Evolutionary conservation across 768 basidiomycete genomes (phyloP).

Genomic region (Calocybe indica): DNA sequence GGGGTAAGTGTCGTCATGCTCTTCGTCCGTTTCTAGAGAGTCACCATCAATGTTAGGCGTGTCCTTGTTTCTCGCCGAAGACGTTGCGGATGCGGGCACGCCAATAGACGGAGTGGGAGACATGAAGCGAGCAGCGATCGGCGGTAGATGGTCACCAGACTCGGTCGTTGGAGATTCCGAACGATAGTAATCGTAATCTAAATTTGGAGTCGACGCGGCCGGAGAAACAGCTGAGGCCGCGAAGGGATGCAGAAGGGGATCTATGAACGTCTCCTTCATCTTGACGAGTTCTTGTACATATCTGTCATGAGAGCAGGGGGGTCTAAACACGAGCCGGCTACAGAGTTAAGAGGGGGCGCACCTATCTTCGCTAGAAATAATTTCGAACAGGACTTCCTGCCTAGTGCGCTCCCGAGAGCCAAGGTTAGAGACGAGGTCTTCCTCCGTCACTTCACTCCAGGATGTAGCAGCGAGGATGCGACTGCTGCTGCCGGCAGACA

Average conservation of each 20-base stretch:
- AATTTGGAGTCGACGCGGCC: slow-evolving; percentile 47
- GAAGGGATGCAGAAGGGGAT: slow-evolving; percentile 83
- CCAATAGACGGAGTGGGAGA: slow-evolving; percentile 53
- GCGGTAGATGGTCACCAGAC: slow-evolving; percentile 68
- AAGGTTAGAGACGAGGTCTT: slow-evolving; percentile 87
- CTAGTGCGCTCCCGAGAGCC: slow-evolving; percentile 92
- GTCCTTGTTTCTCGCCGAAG: slow-evolving; percentile 44
- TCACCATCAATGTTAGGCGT: slow-evolving; percentile 68
- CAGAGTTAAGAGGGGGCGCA: slow-evolving; percentile 25
- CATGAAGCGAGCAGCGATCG: slow-evolving; percentile 91
- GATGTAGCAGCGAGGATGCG: slow-evolving; percentile 73
- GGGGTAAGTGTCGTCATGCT: slow-evolving; percentile 56
- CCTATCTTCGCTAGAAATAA: slow-evolving; percentile 95
- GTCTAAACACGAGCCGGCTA: slow-evolving; percentile 1
- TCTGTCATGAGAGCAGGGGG: slow-evolving; percentile 37
- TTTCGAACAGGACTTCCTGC: slow-evolving; percentile 96
- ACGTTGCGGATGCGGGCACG: slow-evolving; percentile 19
- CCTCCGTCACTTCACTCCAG: slow-evolving; percentile 94
- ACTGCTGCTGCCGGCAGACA: slow-evolving; percentile 60
- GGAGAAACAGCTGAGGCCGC: slow-evolving; percentile 39
- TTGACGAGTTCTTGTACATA: slow-evolving; percentile 87
- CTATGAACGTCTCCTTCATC: slow-evolving; percentile 92
- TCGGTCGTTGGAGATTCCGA: slow-evolving; percentile 58
- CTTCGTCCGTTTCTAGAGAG: slow-evolving; percentile 63
- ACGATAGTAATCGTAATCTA: slow-evolving; percentile 69